Base-by-base conservation (phyloP, 2,329 filamentous ascomycete genomes). In the Pseudofabraea citricarpa region DNA sequence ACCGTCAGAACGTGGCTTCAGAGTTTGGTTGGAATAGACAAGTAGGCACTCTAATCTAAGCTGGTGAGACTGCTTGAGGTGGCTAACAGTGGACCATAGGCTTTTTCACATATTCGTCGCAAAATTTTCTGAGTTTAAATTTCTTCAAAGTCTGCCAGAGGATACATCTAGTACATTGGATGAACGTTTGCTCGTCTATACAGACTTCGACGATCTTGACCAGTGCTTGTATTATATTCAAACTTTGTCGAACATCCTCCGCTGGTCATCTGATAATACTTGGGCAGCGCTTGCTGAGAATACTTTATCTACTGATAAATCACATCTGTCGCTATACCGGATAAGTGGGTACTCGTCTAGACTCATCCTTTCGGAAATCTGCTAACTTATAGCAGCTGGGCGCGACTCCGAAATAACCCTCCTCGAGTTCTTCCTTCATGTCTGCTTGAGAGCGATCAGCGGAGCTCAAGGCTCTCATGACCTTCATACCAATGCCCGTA, bases 1-100 rank as follows among this genome's bases (percentile, higher is more conserved):
- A 84, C 85, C 20, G 80, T 88, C 29, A 85, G 84, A 55, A 81
- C 78, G 38, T 96, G 91, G 90, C 71, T 97, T 3, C 84, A 86
- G 54, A 82, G 62, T 44, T 72, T 81, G 55, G 64, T 79, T 44
- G 78, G 79, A 3, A 73, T 82, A 50, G 79, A 85, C 51, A 79
- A 78, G 79, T 81, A 64, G 56, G 69, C 62, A 22, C 23, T 41
- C 9, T 15, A 12, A 22, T 21, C 10, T 19, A 21, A 20, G 13
- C 19, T 18, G 7, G 18, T 19, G 5, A 9, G 16, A 20, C 16
- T n/a, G n/a, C n/a, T n/a, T n/a, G n/a, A n/a, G n/a, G 19, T 15
- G 15, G 52, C 57, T 60, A 44, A 62, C 32, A 22, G 9, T 26
- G 9, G n/a, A 13, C 6, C 27, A 29, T 43, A 84, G 80, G 48